Conservation (phyloP, 179 eudicot species). For the Silene noctiflora region DNA sequence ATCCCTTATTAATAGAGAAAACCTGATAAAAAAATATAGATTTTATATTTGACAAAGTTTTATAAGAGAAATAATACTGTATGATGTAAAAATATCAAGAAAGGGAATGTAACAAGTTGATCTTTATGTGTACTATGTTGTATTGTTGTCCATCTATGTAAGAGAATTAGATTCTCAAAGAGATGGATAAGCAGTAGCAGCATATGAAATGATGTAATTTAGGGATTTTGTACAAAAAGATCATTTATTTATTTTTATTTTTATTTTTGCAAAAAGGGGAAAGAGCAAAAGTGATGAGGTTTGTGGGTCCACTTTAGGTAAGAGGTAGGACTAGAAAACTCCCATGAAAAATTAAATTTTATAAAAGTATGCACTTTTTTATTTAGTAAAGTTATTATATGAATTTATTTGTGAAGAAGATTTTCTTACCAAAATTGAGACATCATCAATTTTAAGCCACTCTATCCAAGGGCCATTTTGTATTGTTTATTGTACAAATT, state of each 20-base stretch:
- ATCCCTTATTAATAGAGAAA: neutral
- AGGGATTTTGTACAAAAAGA: slow-evolving; percentile 21
- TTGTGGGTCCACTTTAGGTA: slow-evolving; percentile 32
- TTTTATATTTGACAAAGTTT: neutral
- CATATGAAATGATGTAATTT: neutral
- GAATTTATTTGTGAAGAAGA: neutral
- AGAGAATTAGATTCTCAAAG: neutral
- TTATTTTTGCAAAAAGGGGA: slow-evolving; percentile 13
- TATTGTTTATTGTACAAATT: neutral
- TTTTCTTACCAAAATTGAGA: neutral
- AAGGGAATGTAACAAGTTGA: neutral
- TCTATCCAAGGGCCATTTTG: neutral
- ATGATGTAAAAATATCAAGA: neutral
- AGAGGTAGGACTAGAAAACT: slow-evolving; percentile 12
- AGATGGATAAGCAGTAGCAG: neutral
- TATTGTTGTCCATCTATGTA: neutral
- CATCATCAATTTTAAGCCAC: neutral
- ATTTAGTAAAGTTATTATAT: neutral
- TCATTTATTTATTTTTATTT: slow-evolving; percentile 7
- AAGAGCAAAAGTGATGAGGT: slow-evolving; percentile 28
- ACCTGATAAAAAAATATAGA: neutral
- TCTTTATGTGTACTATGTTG: neutral
- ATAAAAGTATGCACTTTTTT: neutral
- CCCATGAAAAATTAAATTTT: no score
- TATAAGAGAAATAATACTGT: neutral